These are phyloP conservation scores for Plasmodium blacklocki DNA, from an alignment of 169 alveolate genomes.

Conservation along the genomic window DNA sequence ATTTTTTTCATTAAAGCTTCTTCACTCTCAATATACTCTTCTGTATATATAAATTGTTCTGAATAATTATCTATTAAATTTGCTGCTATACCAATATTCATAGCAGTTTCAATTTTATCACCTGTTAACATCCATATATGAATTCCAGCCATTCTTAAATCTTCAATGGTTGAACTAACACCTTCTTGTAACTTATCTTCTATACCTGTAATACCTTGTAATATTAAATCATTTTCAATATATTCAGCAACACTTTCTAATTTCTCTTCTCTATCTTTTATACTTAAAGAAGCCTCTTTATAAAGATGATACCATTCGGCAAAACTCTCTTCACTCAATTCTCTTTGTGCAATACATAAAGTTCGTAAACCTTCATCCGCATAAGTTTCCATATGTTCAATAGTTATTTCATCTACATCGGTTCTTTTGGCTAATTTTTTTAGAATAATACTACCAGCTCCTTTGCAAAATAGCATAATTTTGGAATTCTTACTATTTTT, in stretches of 20 bases:
- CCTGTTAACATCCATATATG: constrained; percentile 99
- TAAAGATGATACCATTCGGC: constrained; percentile 83
- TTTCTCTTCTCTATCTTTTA: constrained; percentile 85
- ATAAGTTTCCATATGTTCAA: constrained; percentile 84
- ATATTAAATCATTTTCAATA: constrained; percentile 92
- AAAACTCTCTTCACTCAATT: constrained; percentile 86
- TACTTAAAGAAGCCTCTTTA: constrained; percentile 78
- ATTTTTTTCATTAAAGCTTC: constrained; percentile 52
- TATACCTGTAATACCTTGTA: constrained; percentile 97
- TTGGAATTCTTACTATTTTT: constrained; percentile 61
- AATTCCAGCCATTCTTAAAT: constrained; percentile 95
- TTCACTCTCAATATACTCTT: constrained; percentile 51
- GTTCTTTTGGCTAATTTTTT: constrained; percentile 79
- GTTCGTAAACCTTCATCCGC: constrained; percentile 92
- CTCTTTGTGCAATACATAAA: constrained; percentile 93
- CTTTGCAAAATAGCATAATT: constrained; percentile 91
- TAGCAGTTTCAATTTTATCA: constrained; percentile 97
- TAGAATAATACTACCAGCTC: constrained; percentile 94
- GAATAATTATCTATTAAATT: constrained; percentile 81
- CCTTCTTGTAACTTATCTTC: constrained; percentile 98
- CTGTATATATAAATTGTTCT: constrained; percentile 74
- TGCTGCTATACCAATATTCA: constrained; percentile 93
- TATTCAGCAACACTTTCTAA: constrained; percentile 87
- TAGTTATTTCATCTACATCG: constrained; percentile 80
- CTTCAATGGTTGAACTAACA: constrained; percentile 96